phyloP scores from a whole-genome alignment of 768 basidiomycete genomes.

The Termitomyces sp. region DNA sequence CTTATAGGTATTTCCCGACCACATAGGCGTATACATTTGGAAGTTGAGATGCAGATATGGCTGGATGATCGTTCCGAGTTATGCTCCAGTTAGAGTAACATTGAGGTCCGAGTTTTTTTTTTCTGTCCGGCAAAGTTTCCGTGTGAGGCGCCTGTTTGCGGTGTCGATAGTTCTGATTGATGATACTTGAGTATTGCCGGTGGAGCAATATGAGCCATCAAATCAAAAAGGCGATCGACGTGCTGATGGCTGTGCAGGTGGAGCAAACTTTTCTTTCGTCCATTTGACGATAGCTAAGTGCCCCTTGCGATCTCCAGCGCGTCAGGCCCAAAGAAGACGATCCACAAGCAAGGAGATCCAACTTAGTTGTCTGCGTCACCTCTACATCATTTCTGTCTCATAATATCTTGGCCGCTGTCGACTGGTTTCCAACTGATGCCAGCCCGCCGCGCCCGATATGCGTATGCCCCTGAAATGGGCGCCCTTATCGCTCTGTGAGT shows the following conservation, averaged over 20 bases:
- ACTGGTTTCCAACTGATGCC: background rate
- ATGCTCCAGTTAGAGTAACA: constrained; percentile 5
- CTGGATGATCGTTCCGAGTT: constrained; percentile 13
- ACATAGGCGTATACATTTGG: constrained; percentile 15
- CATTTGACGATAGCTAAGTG: background rate
- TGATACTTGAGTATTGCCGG: background rate
- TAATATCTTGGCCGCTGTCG: background rate
- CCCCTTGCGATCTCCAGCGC: constrained; percentile 1
- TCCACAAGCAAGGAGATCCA: background rate
- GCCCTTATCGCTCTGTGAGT: constrained; percentile 1
- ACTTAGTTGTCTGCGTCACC: background rate
- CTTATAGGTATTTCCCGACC: constrained; percentile 27
- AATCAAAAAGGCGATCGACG: background rate
- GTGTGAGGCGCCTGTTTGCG: constrained; percentile 9
- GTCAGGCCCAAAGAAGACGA: background rate
- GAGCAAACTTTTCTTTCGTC: background rate
- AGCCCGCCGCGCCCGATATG: background rate
- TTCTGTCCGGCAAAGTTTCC: constrained; percentile 6
- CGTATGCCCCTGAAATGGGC: background rate
- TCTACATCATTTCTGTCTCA: constrained; percentile 2
- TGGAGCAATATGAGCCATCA: background rate
- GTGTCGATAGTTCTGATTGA: no score
- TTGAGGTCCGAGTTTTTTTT: constrained; percentile 10
- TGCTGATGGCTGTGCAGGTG: background rate
- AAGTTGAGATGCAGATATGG: background rate